These are phyloP conservation scores for Dillenia suffruticosa DNA, from an alignment of 164 flowering plant genomes.

Conservation along the genomic window DNA sequence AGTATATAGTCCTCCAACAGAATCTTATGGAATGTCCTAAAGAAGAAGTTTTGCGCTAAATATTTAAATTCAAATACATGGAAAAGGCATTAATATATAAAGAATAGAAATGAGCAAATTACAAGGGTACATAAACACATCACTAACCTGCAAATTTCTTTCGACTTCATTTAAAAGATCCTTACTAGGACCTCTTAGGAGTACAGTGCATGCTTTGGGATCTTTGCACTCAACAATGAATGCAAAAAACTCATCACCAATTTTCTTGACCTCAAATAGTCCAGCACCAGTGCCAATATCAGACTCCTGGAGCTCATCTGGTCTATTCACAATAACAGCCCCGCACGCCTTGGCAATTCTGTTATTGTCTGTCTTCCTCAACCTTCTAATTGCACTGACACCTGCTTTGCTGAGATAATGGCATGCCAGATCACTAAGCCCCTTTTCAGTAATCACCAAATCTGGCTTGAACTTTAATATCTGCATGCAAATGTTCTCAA, in stretches of 20 bases:
- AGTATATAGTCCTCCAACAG: no score
- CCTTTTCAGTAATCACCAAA: constrained; percentile 90
- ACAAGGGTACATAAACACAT: background rate
- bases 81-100: background rate
- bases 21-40: no score
- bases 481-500: constrained; percentile 65
- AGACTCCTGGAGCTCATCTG: constrained; percentile 95
- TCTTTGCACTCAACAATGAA: constrained; percentile 86
- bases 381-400: constrained; percentile 86
- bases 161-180: constrained; percentile 97
- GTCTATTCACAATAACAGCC: constrained; percentile 87
- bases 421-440: constrained; percentile 94
- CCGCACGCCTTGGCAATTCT: constrained; percentile 97
- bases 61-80: background rate
- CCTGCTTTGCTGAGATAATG: constrained; percentile 93
- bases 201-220: constrained; percentile 94
- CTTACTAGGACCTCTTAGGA: constrained; percentile 93
- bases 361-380: constrained; percentile 92
- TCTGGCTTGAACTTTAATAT: constrained; percentile 90
- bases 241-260: constrained; percentile 92
- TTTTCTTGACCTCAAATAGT: constrained; percentile 89
- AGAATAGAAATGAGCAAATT: background rate
- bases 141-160: constrained; percentile 83
- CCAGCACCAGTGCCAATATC: constrained; percentile 96
- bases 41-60: no score